Base-by-base conservation (phyloP, 495 filamentous ascomycete genomes). In the Tuber magnatum region DNA sequence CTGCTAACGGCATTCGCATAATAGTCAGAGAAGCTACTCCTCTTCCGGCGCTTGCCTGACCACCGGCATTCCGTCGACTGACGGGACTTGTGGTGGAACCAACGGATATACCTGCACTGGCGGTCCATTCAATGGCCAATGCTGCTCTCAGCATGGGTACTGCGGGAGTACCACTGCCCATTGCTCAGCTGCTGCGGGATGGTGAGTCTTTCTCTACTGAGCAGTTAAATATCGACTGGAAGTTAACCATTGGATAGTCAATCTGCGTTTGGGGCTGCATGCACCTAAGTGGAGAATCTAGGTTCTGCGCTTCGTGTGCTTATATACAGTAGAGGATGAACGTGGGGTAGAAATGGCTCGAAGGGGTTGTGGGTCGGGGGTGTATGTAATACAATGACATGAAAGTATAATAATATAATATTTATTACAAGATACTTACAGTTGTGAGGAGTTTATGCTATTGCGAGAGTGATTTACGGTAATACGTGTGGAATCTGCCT, bases 11-110 rank as follows among this genome's bases (percentile, higher is more conserved):
- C n/a, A 14, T 72, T 46, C 32, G 32, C 28, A 4, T 35, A 8
- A 65, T 56, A 79, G 77, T 42, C 76, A 78, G 48, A 12, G 35
- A 8, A 28, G 28, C 42, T 79, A 68, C 51, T 78, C 77, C 20
- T 72, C 44, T 8, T 1, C 40, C 1, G 42, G 71, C 40, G 68
- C 28, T n/a, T 78, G 77, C 68, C 18, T 73, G 24, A 70, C 75
- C 22, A 46, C 38, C 7, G 20, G 40, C 22, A 12, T 41, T 20
- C 71, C 77, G 5, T 70, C 77, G n/a, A 41, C 46, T 46, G 28
- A 78, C 32, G 71, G 77, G 9, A 10, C 18, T 18, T 79, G 77
- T 18, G 77, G 76, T 39, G 39, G 32, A 5, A 4, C 5, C 6
- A 1, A 28, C 2, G 35, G 22, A 3, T 22, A 46, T 7, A 78